These are phyloP conservation scores for Silene noctiflora DNA, from an alignment of 179 eudicot genomes.

Conservation along the genomic window DNA sequence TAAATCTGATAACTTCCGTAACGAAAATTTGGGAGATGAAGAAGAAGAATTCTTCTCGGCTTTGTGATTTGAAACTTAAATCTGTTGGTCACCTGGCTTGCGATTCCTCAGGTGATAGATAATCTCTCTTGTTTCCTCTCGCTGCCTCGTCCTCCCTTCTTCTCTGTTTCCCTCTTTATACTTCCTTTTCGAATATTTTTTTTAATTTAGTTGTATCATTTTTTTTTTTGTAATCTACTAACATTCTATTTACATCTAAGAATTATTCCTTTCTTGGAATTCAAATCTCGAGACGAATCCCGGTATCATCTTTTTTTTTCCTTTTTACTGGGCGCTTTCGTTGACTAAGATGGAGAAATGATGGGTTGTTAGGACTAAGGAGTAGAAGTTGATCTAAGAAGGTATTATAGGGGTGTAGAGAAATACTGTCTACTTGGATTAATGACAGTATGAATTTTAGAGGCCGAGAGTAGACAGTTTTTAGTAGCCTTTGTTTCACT, in stretches of 20 bases:
- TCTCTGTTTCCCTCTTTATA: background rate
- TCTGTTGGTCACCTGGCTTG: background rate
- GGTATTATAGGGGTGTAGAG: no score
- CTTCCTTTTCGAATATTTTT: conserved; percentile 11
- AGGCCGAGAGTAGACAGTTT: background rate
- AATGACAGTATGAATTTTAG: background rate
- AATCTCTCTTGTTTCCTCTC: background rate
- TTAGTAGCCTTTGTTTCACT: background rate
- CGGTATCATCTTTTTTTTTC: background rate
- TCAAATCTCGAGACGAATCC: background rate
- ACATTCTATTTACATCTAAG: background rate
- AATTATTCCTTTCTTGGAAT: background rate
- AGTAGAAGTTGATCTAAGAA: no score
- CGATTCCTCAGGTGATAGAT: conserved; percentile 25
- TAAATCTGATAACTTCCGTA: conserved; percentile 9
- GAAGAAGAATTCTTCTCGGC: background rate
- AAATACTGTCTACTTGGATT: background rate
- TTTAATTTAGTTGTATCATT: background rate
- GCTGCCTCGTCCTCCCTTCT: background rate
- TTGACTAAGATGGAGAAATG: conserved; percentile 1
- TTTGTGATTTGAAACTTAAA: conserved; percentile 1
- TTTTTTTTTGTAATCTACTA: background rate
- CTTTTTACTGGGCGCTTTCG: background rate
- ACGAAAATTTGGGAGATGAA: background rate
- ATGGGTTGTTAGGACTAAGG: background rate